These are phyloP conservation scores for Skeletonema grethae DNA, from an alignment of 108 stramenopile species.

Conservation along the genomic window DNA sequence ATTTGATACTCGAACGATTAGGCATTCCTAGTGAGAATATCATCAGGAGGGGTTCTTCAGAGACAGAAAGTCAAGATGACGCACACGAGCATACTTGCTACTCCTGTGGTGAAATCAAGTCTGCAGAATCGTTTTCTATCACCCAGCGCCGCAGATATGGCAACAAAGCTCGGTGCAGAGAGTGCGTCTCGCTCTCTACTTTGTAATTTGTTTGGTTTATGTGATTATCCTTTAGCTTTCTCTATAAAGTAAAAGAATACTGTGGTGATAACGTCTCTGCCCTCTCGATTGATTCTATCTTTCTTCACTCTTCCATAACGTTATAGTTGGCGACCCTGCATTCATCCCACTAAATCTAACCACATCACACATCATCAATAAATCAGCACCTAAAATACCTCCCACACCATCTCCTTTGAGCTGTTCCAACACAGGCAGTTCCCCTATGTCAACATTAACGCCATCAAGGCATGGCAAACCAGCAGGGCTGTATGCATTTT, in stretches of 20 bases:
- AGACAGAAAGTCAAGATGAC: background rate
- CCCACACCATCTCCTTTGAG: conserved; percentile 61
- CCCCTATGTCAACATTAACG: conserved; percentile 70
- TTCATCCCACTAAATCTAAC: conserved; percentile 46
- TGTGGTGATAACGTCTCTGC: background rate
- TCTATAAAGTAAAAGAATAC: background rate
- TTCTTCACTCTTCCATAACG: conserved; percentile 19
- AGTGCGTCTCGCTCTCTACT: background rate
- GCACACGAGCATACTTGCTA: background rate
- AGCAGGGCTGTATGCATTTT: conserved; percentile 19
- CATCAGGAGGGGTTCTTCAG: background rate
- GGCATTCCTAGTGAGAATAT: background rate
- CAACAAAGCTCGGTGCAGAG: background rate
- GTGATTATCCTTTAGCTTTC: too few species aligned
- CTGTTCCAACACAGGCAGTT: conserved; percentile 67
- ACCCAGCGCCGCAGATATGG: background rate
- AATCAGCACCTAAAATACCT: conserved; percentile 78
- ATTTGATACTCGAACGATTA: background rate
- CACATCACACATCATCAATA: conserved; percentile 56
- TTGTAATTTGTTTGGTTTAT: background rate
- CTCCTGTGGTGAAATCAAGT: background rate
- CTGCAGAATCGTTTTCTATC: background rate
- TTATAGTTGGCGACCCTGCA: conserved; percentile 16
- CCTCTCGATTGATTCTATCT: background rate
- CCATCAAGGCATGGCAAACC: conserved; percentile 5